Evolutionary conservation across 192 early-diverging fungal genomes (phyloP), one percentile per base, ranked within the genome.

Genomic region (Geranomyces michiganensis): DNA sequence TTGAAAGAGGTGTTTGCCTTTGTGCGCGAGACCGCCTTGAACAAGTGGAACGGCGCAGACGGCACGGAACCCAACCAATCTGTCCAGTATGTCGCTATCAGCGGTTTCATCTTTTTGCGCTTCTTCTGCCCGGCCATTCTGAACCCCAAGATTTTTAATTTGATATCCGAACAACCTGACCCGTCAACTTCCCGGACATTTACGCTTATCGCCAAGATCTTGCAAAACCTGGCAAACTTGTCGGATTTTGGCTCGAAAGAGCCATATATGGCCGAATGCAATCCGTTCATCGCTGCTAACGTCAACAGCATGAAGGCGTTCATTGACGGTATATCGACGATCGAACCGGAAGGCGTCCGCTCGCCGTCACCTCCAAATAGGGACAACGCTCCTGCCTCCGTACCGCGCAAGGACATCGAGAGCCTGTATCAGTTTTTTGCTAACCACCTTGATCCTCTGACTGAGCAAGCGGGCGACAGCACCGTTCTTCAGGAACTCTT

Each of bases 171-270:
- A 44, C 72, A 78, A 44, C 81, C 83, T 0, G 79, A 84, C 58
- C 48, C 68, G 24, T 41, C 51, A 10, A 75, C 78, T 10, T 22
- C 81, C 5, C 71, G 87, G 36, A 88, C 77, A 6, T 59, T 88
- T 7, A 84, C 84, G 4, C 73, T 88, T 12, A 75, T 88, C 43
- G 81, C 81, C 9, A 88, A 88, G 65, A 88, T 85, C 48, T 36
- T 88, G 26, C 87, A 88, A 62, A 87, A 88, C 65, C 64, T 88
- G 47, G 86, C 87, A 3, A 87, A 87, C 69, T 69, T 88, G 63
- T 78, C 78, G 4, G 72, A 80, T 47, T 88, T 88, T 76, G 82
- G 81, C 33, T 68, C 67, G 13, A 88, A 88, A 56, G 87, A 88
- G 70, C 79, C 79, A 12, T 78, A 84, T 60, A 88, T 88, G 87